Conservation (phyloP, 768 basidiomycete species). For the Mycena polygramma region DNA sequence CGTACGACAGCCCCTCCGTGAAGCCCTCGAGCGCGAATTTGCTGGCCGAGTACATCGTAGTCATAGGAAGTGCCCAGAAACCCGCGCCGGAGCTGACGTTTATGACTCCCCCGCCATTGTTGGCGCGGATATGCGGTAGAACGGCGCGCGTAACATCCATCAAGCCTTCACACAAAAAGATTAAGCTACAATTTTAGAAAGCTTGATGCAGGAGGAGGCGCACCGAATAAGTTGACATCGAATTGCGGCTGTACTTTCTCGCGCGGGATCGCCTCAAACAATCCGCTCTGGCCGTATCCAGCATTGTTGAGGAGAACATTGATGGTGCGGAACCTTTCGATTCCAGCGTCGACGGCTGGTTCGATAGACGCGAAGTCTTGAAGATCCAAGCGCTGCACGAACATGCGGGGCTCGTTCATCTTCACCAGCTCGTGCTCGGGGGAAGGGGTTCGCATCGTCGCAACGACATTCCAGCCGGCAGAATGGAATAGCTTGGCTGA, state of each 20-base stretch:
- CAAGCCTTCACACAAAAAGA: slow-evolving; percentile 20
- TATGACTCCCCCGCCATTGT: slow-evolving; percentile 37
- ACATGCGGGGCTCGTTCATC: slow-evolving; percentile 27
- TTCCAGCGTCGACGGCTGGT: slow-evolving; percentile 32
- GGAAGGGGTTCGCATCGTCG: slow-evolving; percentile 39
- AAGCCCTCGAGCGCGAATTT: slow-evolving; percentile 44
- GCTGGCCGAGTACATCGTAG: slow-evolving; percentile 39
- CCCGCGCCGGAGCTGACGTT: slow-evolving; percentile 42
- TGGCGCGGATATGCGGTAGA: slow-evolving; percentile 40
- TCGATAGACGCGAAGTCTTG: slow-evolving; percentile 34
- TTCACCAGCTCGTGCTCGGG: slow-evolving; percentile 26
- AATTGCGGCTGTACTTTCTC: slow-evolving; percentile 40
- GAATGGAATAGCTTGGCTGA: slow-evolving; percentile 39
- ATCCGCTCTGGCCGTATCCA: slow-evolving; percentile 38
- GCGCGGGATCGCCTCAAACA: slow-evolving; percentile 40
- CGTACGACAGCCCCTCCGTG: slow-evolving; percentile 41
- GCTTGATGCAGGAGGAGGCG: not conserved
- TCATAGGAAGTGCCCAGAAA: slow-evolving; percentile 36
- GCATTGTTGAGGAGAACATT: slow-evolving; percentile 41
- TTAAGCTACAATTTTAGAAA: not conserved
- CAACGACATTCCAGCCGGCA: slow-evolving; percentile 42
- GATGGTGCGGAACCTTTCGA: slow-evolving; percentile 33
- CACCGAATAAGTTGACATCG: slow-evolving; percentile 41
- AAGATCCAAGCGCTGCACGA: slow-evolving; percentile 37
- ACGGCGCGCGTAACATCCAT: slow-evolving; percentile 42